A percentile compares a stretch with the other conserved stretches of the same genome.
Evolutionary conservation across 352 stramenopile genomes (phyloP).

Genomic region (Hyaloperonospora arabidopsidis): DNA sequence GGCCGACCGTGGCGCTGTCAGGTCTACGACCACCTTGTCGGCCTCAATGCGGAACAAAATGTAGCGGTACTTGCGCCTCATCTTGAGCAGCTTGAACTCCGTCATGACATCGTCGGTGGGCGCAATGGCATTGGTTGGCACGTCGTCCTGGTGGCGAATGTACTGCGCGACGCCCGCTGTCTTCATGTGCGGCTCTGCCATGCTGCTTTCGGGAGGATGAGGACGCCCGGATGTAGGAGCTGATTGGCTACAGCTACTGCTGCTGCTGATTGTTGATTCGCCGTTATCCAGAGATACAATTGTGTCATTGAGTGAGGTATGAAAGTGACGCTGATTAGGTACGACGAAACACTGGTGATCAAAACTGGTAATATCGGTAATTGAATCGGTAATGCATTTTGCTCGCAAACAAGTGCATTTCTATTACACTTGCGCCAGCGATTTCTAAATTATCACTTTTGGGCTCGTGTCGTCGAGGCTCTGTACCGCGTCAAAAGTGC

Average conservation of each 20-base stretch:
- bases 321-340: too few species aligned
- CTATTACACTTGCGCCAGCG: background rate
- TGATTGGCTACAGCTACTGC: too few species aligned
- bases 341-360: background rate
- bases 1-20: slow-evolving; percentile 37
- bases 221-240: too few species aligned
- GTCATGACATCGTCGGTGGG: slow-evolving; percentile 46
- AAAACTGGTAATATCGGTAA: slow-evolving; percentile 1
- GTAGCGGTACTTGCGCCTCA: slow-evolving; percentile 81
- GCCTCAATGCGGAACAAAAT: slow-evolving; percentile 79
- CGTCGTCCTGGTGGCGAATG: slow-evolving; percentile 69
- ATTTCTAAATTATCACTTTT: background rate
- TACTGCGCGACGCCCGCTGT: slow-evolving; percentile 70
- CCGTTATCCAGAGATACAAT: too few species aligned
- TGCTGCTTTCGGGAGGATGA: slow-evolving; percentile 12
- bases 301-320: too few species aligned
- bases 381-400: too few species aligned
- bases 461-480: background rate
- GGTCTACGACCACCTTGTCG: slow-evolving; percentile 57
- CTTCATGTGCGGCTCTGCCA: slow-evolving; percentile 82
- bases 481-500: background rate
- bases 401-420: background rate
- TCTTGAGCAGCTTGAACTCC: slow-evolving; percentile 86
- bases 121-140: slow-evolving; percentile 61
- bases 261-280: too few species aligned